These are phyloP conservation scores for Leccinum huronense DNA, from an alignment of 1,284 basidiomycete species.

Conservation along the genomic window DNA sequence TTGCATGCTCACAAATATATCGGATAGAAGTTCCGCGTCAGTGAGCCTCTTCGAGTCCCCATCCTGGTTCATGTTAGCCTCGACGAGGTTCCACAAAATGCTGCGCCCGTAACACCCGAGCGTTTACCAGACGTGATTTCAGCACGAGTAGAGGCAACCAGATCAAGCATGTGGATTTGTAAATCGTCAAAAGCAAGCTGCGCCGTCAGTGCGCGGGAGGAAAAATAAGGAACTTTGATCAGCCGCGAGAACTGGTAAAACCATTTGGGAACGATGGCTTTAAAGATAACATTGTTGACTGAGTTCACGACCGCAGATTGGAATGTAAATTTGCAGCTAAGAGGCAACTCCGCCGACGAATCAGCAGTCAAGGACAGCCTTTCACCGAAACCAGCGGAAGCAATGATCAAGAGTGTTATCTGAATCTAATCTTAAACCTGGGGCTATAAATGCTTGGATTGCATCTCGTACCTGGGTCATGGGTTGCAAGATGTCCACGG, in stretches of 20 bases:
- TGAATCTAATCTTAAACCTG: constrained; percentile 16
- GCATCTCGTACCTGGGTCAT: constrained; percentile 29
- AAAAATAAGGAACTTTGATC: constrained; percentile 38
- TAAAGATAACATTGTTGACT: constrained; percentile 32
- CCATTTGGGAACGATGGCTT: constrained; percentile 36
- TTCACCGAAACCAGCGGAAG: constrained; percentile 43
- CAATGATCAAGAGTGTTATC: constrained; percentile 44
- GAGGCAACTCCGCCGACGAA: constrained; percentile 26
- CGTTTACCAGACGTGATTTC: constrained; percentile 29
- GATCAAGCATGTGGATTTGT: constrained; percentile 40
- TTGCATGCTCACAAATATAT: constrained; percentile 41
- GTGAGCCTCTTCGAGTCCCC: constrained; percentile 35
- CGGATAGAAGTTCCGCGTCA: constrained; percentile 45
- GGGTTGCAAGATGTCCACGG: constrained; percentile 35
- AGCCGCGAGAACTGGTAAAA: constrained; percentile 31
- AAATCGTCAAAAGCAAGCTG: constrained; percentile 37
- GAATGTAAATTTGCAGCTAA: constrained; percentile 36
- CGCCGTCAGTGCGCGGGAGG: constrained; percentile 28
- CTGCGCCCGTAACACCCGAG: constrained; percentile 33
- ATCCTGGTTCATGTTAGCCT: constrained; percentile 43
- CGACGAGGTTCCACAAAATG: constrained; percentile 45
- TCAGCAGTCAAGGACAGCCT: constrained; percentile 37
- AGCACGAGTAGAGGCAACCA: constrained; percentile 38
- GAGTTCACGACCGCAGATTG: constrained; percentile 35
- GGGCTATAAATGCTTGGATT: neutral